Conservation (phyloP, 2,329 filamentous ascomycete genomes). For the Samsoniella hepiali region DNA sequence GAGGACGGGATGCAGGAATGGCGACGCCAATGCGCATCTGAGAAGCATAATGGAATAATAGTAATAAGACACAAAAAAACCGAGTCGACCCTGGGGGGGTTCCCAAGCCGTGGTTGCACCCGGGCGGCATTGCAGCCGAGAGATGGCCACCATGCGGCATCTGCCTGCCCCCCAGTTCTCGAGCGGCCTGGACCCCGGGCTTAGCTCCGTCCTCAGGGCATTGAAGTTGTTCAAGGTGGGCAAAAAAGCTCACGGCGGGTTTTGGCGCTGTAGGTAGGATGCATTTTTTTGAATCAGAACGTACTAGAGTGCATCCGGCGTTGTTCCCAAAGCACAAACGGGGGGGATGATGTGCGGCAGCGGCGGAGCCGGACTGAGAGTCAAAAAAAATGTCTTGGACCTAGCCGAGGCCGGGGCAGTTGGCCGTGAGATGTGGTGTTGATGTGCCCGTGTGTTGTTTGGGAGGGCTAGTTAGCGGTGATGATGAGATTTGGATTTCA, state of each 20-base stretch:
- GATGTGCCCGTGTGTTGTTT: background rate
- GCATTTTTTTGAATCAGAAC: background rate
- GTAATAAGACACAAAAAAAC: background rate
- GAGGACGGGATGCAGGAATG: background rate
- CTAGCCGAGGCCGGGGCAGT: background rate
- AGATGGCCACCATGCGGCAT: background rate
- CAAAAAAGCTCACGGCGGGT: no score
- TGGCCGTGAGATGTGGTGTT: background rate
- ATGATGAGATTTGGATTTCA: background rate
- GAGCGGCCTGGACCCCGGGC: conserved; percentile 14
- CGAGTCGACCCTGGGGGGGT: background rate
- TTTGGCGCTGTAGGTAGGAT: background rate
- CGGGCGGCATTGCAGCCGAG: conserved; percentile 8
- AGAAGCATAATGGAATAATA: background rate
- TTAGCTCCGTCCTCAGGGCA: background rate
- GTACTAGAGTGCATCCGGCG: background rate
- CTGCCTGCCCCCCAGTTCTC: background rate
- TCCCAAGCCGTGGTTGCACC: background rate
- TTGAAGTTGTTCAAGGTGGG: no score
- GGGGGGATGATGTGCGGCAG: conserved; percentile 3
- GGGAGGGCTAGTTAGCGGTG: no score
- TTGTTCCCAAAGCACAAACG: background rate
- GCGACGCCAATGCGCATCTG: background rate
- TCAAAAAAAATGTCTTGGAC: conserved; percentile 2
- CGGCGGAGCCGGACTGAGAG: conserved; percentile 4